Evolutionary conservation across 192 early-diverging fungal species (phyloP).

Genomic region (Podila epigama): DNA sequence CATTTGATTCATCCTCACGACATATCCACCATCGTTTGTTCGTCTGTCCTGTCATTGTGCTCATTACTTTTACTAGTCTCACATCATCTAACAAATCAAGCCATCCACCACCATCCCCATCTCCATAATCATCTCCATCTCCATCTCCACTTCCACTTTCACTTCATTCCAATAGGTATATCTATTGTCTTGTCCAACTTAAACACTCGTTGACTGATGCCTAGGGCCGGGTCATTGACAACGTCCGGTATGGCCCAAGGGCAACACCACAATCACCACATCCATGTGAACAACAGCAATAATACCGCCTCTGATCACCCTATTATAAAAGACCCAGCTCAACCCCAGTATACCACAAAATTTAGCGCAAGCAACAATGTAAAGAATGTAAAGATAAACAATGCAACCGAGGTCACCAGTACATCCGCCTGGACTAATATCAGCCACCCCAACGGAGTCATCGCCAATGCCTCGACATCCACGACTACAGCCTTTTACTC

Average conservation of each 20-base stretch:
- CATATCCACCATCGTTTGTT: too few relatives aligned
- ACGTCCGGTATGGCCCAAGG: neutral
- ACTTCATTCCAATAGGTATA: too few relatives aligned
- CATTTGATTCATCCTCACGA: too few relatives aligned
- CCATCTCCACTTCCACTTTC: too few relatives aligned
- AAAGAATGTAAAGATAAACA: too few relatives aligned
- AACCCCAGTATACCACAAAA: conserved; percentile 6
- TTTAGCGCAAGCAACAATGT: conserved; percentile 1
- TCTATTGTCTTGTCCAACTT: too few relatives aligned
- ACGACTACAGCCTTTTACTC: conserved; percentile 38
- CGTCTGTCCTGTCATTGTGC: too few relatives aligned
- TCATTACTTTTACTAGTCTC: too few relatives aligned
- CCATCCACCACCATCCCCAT: too few relatives aligned
- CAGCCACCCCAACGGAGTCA: neutral
- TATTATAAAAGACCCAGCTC: neutral
- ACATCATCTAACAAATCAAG: too few relatives aligned
- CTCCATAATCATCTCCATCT: too few relatives aligned
- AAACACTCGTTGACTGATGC: neutral
- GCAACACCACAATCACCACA: neutral
- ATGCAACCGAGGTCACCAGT: neutral
- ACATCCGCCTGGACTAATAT: neutral
- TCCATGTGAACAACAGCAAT: neutral
- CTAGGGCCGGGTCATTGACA: neutral
- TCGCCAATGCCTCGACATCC: neutral
- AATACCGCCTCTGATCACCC: neutral